Evolutionary conservation across 1,139 yeast genomes (phyloP).

Genomic region (Kodamaea ohmeri): DNA sequence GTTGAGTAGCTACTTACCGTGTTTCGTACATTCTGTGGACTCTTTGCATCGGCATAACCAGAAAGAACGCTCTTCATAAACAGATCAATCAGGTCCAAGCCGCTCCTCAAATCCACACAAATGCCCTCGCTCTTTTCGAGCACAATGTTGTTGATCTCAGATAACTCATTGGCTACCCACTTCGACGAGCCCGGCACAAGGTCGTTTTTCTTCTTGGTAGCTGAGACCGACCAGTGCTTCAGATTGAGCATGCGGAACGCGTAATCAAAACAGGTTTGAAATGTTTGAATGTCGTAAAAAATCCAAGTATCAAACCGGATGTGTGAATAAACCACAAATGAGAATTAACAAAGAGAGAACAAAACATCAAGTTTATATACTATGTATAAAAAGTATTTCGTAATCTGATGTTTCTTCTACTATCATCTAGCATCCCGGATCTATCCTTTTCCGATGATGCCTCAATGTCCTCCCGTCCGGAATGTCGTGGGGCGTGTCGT

Average conservation of each 20-base stretch:
- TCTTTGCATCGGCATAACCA: constrained; percentile 9
- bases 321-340: too few species aligned
- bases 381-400: too few species aligned
- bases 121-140: constrained; percentile 24
- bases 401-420: too few species aligned
- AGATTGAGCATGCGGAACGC: neutral
- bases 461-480: neutral
- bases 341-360: too few species aligned
- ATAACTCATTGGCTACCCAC: constrained; percentile 37
- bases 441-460: too few species aligned
- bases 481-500: neutral
- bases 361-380: too few species aligned
- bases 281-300: neutral
- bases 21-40: neutral
- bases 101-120: constrained; percentile 19
- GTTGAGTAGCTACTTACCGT: neutral
- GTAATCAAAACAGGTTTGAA: neutral
- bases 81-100: constrained; percentile 22
- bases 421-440: too few species aligned
- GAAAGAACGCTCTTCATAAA: constrained; percentile 22
- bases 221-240: constrained; percentile 34
- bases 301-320: neutral
- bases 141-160: constrained; percentile 28
- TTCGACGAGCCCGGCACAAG: constrained; percentile 40
- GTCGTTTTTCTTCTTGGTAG: constrained; percentile 27